These are phyloP conservation scores for Dioszegia aurantiaca DNA, from an alignment of 768 basidiomycete species.

Conservation along the genomic window DNA sequence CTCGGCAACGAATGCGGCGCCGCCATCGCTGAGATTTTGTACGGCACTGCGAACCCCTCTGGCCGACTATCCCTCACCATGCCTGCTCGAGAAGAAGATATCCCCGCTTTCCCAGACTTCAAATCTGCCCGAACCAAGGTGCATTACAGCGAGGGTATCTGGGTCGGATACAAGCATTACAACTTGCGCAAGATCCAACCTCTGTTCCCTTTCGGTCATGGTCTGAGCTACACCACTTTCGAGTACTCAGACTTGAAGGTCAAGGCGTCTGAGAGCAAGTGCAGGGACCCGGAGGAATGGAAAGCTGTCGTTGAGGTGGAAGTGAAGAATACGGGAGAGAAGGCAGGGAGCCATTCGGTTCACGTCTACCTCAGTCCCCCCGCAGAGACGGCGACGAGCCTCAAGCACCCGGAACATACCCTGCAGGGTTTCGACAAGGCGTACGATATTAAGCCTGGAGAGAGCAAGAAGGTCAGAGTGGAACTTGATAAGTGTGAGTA, in stretches of 20 bases:
- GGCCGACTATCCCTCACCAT: slow-evolving; percentile 53
- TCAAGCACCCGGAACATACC: slow-evolving; percentile 53
- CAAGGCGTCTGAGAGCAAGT: slow-evolving; percentile 19
- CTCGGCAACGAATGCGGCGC: slow-evolving; percentile 38
- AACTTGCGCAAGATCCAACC: slow-evolving; percentile 54
- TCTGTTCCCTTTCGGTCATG: slow-evolving; percentile 71
- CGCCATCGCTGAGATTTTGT: slow-evolving; percentile 39
- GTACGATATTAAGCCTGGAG: slow-evolving; percentile 39
- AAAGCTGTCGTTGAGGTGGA: slow-evolving; percentile 18
- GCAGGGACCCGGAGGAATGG: slow-evolving; percentile 22
- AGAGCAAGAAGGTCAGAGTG: slow-evolving; percentile 35
- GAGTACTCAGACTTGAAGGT: slow-evolving; percentile 57
- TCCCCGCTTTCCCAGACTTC: slow-evolving; percentile 62
- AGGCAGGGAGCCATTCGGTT: slow-evolving; percentile 62
- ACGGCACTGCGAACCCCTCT: slow-evolving; percentile 38
- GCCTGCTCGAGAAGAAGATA: slow-evolving; percentile 62
- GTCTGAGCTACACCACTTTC: slow-evolving; percentile 73
- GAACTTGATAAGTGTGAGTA: slow-evolving; percentile 37
- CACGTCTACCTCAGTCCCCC: slow-evolving; percentile 60
- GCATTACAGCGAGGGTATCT: slow-evolving; percentile 24
- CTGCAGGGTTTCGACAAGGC: slow-evolving; percentile 58
- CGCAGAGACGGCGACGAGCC: slow-evolving; percentile 5
- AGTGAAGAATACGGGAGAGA: slow-evolving; percentile 60
- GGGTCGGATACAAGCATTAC: slow-evolving; percentile 55
- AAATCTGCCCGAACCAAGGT: slow-evolving; percentile 31